Conservation (phyloP, 345 rosid species). For the Sonneratia alba region DNA sequence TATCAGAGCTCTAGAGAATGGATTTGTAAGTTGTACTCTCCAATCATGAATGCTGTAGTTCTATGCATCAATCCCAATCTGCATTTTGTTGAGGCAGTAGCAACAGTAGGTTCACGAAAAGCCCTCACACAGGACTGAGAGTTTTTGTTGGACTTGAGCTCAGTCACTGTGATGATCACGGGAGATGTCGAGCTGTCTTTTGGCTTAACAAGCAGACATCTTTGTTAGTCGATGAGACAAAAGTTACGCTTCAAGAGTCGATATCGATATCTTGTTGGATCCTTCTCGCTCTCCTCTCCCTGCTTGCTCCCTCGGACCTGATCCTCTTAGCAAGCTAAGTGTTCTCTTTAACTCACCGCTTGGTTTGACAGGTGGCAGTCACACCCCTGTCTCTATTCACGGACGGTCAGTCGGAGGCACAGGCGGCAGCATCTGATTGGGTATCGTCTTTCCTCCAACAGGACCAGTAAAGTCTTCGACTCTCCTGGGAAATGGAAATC, state of each 20-base stretch:
- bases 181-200: background rate
- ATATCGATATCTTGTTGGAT: background rate
- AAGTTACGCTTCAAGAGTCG: no score
- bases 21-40: slow-evolving; percentile 28
- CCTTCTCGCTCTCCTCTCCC: background rate
- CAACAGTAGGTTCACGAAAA: background rate
- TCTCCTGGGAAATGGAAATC: background rate
- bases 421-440: slow-evolving; percentile 55
- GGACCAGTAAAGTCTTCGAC: slow-evolving; percentile 24
- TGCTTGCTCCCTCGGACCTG: background rate
- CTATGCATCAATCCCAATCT: background rate
- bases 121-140: background rate
- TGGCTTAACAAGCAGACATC: background rate
- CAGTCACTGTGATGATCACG: background rate
- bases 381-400: slow-evolving; percentile 48
- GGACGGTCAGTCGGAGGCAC: slow-evolving; percentile 23
- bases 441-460: slow-evolving; percentile 31
- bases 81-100: background rate
- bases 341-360: background rate
- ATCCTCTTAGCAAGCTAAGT: background rate
- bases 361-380: slow-evolving; percentile 43
- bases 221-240: background rate
- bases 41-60: background rate
- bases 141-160: background rate
- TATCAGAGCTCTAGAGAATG: slow-evolving; percentile 29